Base-by-base conservation (phyloP, 345 rosid genomes). In the Hibiscus trionum region DNA sequence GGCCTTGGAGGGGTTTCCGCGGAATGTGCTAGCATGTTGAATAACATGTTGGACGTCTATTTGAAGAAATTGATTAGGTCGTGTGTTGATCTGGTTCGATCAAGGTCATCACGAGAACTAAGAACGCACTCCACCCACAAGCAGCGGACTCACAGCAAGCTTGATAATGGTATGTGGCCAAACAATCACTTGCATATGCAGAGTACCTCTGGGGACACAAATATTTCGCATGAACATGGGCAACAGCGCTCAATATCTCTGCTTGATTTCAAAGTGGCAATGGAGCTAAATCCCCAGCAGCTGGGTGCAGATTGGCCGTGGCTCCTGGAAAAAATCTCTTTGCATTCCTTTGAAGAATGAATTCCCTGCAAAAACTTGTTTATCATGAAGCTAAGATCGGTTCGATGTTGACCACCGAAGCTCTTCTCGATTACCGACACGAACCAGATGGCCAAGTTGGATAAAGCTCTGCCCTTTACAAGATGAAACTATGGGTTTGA, bases 1-100 rank as follows among this genome's bases (percentile, higher is more conserved):
- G 98, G 91, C 46, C 81, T 95, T 69, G 90, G 84, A 78, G 97
- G 88, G 42, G 96, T 92, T 76, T 90, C 99, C 4, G 11, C 76
- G 64, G 98, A 89, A 78, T 92, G 93, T 80, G 86, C 99, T 69
- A 90, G 79, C 78, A 72, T 77, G 44, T 78, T 95, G 80, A 90
- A 89, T 69, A 84, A 72, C 61, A 81, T 85, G 88, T 72, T 95
- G 78, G 94, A 95, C 71, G 49, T 87, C 42, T 86, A 95, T 84
- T 74, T 95, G 79, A 95, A 92, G 85, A 87, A 77, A 81, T 82
- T 95, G 80, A 83, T 95, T 31, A 83, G 72, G 67, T 92, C 97
- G 5, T 35, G 96, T 72, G 77, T 86, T 67, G 85, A 86, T 73
- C 59, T 90, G 80, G 85, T 82, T 12, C 88, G 88, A 72, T 76